These are phyloP conservation scores for Prunus armeniaca DNA, from an alignment of 306 rosid genomes.

Conservation along the genomic window DNA sequence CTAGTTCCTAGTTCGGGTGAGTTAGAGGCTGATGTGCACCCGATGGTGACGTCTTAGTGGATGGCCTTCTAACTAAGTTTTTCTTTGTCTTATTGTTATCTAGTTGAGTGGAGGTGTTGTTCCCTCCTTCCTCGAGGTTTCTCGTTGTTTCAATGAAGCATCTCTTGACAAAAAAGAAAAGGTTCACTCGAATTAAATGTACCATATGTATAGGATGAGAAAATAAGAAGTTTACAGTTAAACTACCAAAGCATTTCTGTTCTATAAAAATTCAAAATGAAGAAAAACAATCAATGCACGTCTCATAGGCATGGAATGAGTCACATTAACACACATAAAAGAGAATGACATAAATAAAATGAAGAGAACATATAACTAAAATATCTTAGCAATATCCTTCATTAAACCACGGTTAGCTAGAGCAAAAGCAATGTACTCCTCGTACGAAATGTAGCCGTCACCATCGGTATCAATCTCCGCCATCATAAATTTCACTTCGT, in stretches of 20 bases:
- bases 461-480: conserved; percentile 64
- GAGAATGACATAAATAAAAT: not conserved
- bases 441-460: conserved; percentile 61
- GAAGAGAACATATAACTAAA: conserved; percentile 18
- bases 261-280: not conserved
- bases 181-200: not conserved
- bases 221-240: not conserved
- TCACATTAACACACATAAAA: not conserved
- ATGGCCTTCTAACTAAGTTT: too few species aligned
- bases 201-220: not conserved
- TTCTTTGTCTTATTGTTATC: too few species aligned
- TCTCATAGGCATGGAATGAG: not conserved
- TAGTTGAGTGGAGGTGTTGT: too few species aligned
- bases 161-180: too few species aligned
- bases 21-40: too few species aligned
- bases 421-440: conserved; percentile 62
- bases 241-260: not conserved
- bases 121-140: too few species aligned
- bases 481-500: conserved; percentile 74
- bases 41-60: too few species aligned
- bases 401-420: conserved; percentile 58
- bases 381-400: conserved; percentile 70
- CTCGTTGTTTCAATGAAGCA: too few species aligned
- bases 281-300: not conserved
- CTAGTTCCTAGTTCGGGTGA: too few species aligned